These are phyloP conservation scores for Dryas drummondii DNA, from an alignment of 306 rosid species.

Conservation along the genomic window DNA sequence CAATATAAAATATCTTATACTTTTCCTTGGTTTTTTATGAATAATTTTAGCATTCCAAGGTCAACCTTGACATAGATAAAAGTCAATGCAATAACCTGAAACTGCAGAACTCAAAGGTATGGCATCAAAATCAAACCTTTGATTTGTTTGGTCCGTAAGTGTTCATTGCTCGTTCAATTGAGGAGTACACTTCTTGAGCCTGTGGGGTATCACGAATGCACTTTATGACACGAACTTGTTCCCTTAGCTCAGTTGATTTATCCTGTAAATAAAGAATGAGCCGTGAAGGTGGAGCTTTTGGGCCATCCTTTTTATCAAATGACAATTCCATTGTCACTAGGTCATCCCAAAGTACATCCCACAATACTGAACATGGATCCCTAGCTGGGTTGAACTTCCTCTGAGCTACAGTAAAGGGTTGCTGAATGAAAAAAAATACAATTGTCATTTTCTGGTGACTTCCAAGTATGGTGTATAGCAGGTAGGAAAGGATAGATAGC, in stretches of 20 bases:
- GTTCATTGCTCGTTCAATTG: slow-evolving; percentile 72
- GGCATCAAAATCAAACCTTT: slow-evolving; percentile 52
- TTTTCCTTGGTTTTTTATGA: neutral
- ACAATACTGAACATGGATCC: slow-evolving; percentile 89
- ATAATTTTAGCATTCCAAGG: neutral
- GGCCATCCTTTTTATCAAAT: slow-evolving; percentile 78
- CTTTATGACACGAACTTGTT: slow-evolving; percentile 57
- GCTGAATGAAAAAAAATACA: slow-evolving; percentile 50
- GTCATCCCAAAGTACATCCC: slow-evolving; percentile 92
- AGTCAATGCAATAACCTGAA: neutral
- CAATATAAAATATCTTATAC: neutral
- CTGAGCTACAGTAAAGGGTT: slow-evolving; percentile 86
- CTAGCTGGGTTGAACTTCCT: slow-evolving; percentile 94
- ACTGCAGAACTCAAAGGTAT: slow-evolving; percentile 2
- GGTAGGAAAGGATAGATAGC: neutral
- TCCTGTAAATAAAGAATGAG: slow-evolving; percentile 63
- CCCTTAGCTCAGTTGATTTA: slow-evolving; percentile 65
- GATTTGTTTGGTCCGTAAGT: slow-evolving; percentile 65
- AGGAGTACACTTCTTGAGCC: slow-evolving; percentile 70
- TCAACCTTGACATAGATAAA: neutral
- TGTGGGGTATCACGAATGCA: slow-evolving; percentile 63
- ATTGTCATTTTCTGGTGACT: neutral
- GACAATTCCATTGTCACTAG: slow-evolving; percentile 70
- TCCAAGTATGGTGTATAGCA: neutral
- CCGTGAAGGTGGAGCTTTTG: slow-evolving; percentile 60